phyloP scores from a whole-genome alignment of 2,329 filamentous ascomycete genomes.

The Cladorrhinum sp. region DNA sequence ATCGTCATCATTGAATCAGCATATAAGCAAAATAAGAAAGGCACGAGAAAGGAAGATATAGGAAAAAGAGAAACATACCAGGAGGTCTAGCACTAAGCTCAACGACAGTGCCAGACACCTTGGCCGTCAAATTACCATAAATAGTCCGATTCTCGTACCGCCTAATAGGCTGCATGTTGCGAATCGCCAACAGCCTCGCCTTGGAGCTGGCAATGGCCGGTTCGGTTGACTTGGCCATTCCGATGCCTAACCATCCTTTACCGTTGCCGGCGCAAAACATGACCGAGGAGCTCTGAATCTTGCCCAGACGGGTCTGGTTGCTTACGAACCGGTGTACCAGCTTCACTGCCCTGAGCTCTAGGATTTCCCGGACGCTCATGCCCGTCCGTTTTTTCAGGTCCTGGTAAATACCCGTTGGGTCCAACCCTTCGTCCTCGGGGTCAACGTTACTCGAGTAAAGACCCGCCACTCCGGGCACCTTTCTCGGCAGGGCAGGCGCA shows the following conservation, averaged over 20 bases:
- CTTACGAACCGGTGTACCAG: slow-evolving; percentile 72
- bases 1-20: no score
- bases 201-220: slow-evolving; percentile 63
- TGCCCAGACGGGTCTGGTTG: slow-evolving; percentile 96
- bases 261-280: slow-evolving; percentile 83
- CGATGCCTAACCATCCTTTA: slow-evolving; percentile 81
- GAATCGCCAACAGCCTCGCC: slow-evolving; percentile 76
- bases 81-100: slow-evolving; percentile 79
- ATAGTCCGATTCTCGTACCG: slow-evolving; percentile 92
- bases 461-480: slow-evolving; percentile 52
- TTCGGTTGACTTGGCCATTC: slow-evolving; percentile 85
- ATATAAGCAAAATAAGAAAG: no score
- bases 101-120: slow-evolving; percentile 85
- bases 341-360: slow-evolving; percentile 62
- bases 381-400: slow-evolving; percentile 55
- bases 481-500: slow-evolving; percentile 49
- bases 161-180: slow-evolving; percentile 88
- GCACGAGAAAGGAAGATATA: neutral
- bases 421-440: slow-evolving; percentile 48
- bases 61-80: slow-evolving; percentile 57
- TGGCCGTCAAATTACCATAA: slow-evolving; percentile 77
- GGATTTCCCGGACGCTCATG: slow-evolving; percentile 50
- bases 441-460: slow-evolving; percentile 48
- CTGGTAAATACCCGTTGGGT: slow-evolving; percentile 50
- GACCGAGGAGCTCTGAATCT: slow-evolving; percentile 73